These are phyloP conservation scores for Incumbomyces delicatus DNA, from an alignment of 2,329 filamentous ascomycete species.

Conservation along the genomic window DNA sequence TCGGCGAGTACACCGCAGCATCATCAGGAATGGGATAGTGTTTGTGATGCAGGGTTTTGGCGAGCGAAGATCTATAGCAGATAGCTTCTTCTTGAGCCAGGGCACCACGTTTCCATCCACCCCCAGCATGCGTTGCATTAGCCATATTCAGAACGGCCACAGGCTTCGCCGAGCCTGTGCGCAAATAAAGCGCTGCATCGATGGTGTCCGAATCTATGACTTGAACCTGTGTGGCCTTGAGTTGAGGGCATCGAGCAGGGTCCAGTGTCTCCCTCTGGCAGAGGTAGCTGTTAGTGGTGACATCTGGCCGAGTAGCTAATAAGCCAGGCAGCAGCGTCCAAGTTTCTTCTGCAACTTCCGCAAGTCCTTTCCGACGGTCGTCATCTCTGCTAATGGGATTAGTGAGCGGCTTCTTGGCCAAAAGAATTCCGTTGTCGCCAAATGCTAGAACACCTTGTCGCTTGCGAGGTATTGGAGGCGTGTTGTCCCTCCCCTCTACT, in stretches of 20 bases:
- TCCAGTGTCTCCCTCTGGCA: conserved; percentile 34
- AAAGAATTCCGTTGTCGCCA: conserved; percentile 1
- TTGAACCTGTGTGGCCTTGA: conserved; percentile 30
- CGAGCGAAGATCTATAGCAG: conserved; percentile 49
- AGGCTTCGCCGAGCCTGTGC: conserved; percentile 23
- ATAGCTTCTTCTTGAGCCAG: conserved; percentile 60
- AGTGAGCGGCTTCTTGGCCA: conserved; percentile 7
- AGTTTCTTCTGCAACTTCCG: conserved; percentile 40
- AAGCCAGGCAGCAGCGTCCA: conserved; percentile 38
- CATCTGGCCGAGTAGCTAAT: conserved; percentile 35
- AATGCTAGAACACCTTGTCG: conserved; percentile 3
- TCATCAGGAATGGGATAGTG: conserved; percentile 47
- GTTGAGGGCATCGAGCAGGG: conserved; percentile 32
- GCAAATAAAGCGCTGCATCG: conserved; percentile 43
- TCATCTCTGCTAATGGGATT: conserved; percentile 9
- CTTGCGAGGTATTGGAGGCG: neutral
- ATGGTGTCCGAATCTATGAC: conserved; percentile 50
- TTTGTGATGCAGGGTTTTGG: conserved; percentile 27
- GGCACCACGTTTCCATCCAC: conserved; percentile 53
- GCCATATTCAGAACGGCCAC: conserved; percentile 60
- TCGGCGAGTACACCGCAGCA: conserved; percentile 50
- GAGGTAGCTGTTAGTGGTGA: conserved; percentile 30
- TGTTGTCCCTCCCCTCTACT: neutral
- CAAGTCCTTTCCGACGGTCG: conserved; percentile 25
- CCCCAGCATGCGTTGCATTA: conserved; percentile 48